Conservation (phyloP, 441 rosid species). For the California macrophylla region DNA sequence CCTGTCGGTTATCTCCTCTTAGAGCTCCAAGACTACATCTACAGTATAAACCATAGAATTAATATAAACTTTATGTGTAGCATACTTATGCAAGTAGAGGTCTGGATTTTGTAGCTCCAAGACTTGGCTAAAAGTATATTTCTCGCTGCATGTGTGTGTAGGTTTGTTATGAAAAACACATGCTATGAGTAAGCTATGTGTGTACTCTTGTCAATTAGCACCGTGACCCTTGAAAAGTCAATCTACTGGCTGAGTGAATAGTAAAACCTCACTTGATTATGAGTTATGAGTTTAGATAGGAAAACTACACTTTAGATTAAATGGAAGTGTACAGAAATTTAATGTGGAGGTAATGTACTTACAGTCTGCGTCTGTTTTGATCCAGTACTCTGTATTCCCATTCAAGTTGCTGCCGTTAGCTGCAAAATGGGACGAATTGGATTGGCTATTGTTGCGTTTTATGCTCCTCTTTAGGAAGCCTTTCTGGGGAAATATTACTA, state of each 20-base stretch:
- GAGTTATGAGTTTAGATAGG: not conserved
- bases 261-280: not conserved
- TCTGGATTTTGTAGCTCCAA: not conserved
- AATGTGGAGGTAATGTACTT: constrained; percentile 25
- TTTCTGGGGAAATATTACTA: constrained; percentile 28
- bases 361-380: constrained; percentile 41
- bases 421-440: constrained; percentile 35
- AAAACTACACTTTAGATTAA: not conserved
- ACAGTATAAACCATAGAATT: constrained; percentile 16
- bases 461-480: constrained; percentile 23
- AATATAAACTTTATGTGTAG: not conserved
- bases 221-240: not conserved
- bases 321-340: not conserved
- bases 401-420: constrained; percentile 40
- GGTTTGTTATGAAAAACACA: not conserved
- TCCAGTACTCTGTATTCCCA: constrained; percentile 67
- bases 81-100: not conserved
- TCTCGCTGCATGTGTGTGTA: not conserved
- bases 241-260: not conserved
- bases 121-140: not conserved
- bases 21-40: constrained; percentile 78
- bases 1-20: constrained; percentile 13
- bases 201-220: not conserved
- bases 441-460: constrained; percentile 37
- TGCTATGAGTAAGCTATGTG: not conserved